Evolutionary conservation across 352 stramenopile species (phyloP).

Genomic region (Pythium dissotocum): DNA sequence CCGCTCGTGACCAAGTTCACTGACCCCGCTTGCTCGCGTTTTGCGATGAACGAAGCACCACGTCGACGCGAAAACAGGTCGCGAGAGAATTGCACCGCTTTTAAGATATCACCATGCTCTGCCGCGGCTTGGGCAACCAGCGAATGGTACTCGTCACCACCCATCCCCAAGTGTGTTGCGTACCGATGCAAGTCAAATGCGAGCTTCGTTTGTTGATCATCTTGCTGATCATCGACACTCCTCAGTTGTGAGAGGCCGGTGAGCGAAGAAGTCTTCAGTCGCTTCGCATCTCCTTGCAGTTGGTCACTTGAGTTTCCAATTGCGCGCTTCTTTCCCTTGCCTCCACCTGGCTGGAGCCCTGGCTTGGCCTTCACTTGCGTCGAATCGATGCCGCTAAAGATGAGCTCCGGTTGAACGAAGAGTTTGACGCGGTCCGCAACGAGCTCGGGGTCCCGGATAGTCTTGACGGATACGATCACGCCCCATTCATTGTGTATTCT

Average conservation of each 20-base stretch:
- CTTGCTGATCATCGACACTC: slow-evolving; percentile 33
- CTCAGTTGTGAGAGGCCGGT: background rate
- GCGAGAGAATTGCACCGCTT: slow-evolving; percentile 53
- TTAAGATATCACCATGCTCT: slow-evolving; percentile 44
- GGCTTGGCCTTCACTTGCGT: background rate
- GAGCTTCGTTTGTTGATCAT: slow-evolving; percentile 40
- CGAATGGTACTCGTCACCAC: slow-evolving; percentile 40
- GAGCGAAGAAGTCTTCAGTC: background rate
- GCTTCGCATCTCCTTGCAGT: slow-evolving; percentile 11
- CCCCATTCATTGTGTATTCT: slow-evolving; percentile 37
- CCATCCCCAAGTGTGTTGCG: slow-evolving; percentile 45
- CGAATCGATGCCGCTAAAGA: slow-evolving; percentile 34
- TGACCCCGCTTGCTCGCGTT: background rate
- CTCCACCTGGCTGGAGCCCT: background rate
- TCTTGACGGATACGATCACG: slow-evolving; percentile 56
- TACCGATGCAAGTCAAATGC: slow-evolving; percentile 54
- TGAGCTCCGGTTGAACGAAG: slow-evolving; percentile 42
- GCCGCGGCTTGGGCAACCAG: slow-evolving; percentile 41
- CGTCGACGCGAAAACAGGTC: slow-evolving; percentile 48
- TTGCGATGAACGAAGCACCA: slow-evolving; percentile 3
- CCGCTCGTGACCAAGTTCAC: background rate
- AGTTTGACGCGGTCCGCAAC: slow-evolving; percentile 46
- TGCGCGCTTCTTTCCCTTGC: slow-evolving; percentile 31
- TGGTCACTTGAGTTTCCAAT: slow-evolving; percentile 3
- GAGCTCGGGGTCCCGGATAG: slow-evolving; percentile 42